phyloP scores from a whole-genome alignment of 2,329 filamentous ascomycete genomes.

The Piedraia hortae region DNA sequence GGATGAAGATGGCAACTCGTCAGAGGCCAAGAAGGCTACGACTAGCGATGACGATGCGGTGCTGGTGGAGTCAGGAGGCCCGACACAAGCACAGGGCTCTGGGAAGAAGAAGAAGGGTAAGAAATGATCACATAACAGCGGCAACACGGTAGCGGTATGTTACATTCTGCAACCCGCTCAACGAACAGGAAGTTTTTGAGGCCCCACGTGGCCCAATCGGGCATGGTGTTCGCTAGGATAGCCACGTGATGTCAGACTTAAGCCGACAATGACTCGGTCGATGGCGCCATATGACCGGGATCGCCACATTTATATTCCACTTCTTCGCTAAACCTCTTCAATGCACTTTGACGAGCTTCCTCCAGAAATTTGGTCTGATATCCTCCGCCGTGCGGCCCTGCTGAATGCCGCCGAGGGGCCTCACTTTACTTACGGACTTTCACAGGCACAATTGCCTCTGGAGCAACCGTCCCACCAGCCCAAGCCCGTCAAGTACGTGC shows the following conservation, averaged over 20 bases:
- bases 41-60: conserved; percentile 47
- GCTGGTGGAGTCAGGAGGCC: conserved; percentile 38
- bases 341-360: conserved; percentile 22
- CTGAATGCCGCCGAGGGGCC: conserved; percentile 21
- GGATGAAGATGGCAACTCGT: conserved; percentile 20
- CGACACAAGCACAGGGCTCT: conserved; percentile 17
- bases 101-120: conserved; percentile 33
- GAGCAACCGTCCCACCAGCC: conserved; percentile 14
- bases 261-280: no score
- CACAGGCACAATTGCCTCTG: conserved; percentile 20
- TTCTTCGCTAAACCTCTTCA: no score
- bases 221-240: no score
- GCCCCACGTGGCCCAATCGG: no score
- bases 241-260: no score
- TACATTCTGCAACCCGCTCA: no score
- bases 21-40: conserved; percentile 8
- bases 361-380: conserved; percentile 23
- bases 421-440: conserved; percentile 25
- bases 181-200: no score
- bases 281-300: no score
- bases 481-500: conserved; percentile 22
- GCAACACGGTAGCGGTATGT: no score
- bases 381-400: conserved; percentile 22
- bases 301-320: no score
- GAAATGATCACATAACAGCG: no score